Percentiles rank a stretch among this genome's conserved stretches.
These are phyloP conservation scores for Takashimella tepidaria DNA, from an alignment of 1,284 basidiomycete genomes.

Conservation along the genomic window DNA sequence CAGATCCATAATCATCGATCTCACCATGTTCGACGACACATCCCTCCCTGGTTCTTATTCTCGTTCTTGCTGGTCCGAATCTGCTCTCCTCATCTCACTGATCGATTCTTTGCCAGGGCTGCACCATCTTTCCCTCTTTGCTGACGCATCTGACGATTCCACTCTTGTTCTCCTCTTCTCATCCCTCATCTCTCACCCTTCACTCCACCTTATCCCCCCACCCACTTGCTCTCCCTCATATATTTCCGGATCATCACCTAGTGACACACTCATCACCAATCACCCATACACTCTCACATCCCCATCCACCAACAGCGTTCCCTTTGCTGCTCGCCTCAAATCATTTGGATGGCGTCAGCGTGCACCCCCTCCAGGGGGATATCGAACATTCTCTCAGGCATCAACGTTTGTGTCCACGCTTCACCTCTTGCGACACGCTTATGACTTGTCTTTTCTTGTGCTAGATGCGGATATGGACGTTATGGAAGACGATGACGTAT, in stretches of 20 bases:
- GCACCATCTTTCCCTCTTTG: slow-evolving; percentile 41
- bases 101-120: slow-evolving; percentile 32
- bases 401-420: slow-evolving; percentile 37
- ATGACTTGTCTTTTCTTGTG: slow-evolving; percentile 35
- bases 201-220: slow-evolving; percentile 19
- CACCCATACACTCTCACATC: slow-evolving; percentile 1
- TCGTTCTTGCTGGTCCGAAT: slow-evolving; percentile 39
- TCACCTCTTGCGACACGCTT: slow-evolving; percentile 33
- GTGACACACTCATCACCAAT: slow-evolving; percentile 9
- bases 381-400: slow-evolving; percentile 29
- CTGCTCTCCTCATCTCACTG: slow-evolving; percentile 26
- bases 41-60: slow-evolving; percentile 6
- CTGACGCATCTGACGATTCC: slow-evolving; percentile 43
- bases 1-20: slow-evolving; percentile 39
- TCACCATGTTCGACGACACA: slow-evolving; percentile 38
- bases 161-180: slow-evolving; percentile 39
- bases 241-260: no score
- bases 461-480: slow-evolving; percentile 40
- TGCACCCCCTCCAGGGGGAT: slow-evolving; percentile 25
- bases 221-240: slow-evolving; percentile 16
- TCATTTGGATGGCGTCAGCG: slow-evolving; percentile 45
- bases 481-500: slow-evolving; percentile 29
- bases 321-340: slow-evolving; percentile 24
- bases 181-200: slow-evolving; percentile 29
- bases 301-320: not conserved